Conservation (phyloP, 345 rosid species). For the Populus pruinosa region DNA sequence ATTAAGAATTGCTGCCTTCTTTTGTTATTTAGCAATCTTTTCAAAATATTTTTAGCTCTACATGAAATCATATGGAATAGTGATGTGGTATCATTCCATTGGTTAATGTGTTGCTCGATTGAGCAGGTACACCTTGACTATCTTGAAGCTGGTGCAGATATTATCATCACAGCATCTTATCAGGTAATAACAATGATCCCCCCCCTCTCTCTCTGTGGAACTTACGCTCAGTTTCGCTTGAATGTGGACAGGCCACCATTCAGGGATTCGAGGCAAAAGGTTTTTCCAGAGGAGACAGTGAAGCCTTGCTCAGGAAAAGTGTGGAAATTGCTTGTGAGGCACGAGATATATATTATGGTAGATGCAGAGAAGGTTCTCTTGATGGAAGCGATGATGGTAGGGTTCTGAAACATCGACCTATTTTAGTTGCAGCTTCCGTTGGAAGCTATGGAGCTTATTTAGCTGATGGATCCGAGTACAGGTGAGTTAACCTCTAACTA, state of each 20-base stretch:
- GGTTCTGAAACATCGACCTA: constrained; percentile 47
- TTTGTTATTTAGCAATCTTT: not conserved
- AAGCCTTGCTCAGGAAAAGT: constrained; percentile 59
- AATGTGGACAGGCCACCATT: constrained; percentile 57
- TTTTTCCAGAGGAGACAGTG: constrained; percentile 49
- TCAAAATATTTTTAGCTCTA: not conserved
- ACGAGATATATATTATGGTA: constrained; percentile 43
- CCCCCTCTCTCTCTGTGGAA: not conserved
- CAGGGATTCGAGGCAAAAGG: constrained; percentile 79
- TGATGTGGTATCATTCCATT: not conserved
- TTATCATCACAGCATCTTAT: constrained; percentile 64
- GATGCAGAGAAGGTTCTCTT: constrained; percentile 36
- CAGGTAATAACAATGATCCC: constrained; percentile 40
- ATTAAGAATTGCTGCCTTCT: not conserved
- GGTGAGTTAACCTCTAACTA: constrained; percentile 30
- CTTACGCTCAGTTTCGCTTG: constrained; percentile 13
- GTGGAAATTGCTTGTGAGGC: constrained; percentile 72
- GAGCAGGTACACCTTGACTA: constrained; percentile 73
- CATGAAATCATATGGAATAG: constrained; percentile 1
- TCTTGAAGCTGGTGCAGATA: constrained; percentile 89
- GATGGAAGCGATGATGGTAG: constrained; percentile 23
- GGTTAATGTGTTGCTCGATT: constrained; percentile 19
- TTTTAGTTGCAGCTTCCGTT: constrained; percentile 75
- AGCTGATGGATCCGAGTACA: constrained; percentile 90
- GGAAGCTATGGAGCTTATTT: constrained; percentile 87